These are phyloP conservation scores for Salix viminalis DNA, from an alignment of 345 rosid species.

Conservation along the genomic window DNA sequence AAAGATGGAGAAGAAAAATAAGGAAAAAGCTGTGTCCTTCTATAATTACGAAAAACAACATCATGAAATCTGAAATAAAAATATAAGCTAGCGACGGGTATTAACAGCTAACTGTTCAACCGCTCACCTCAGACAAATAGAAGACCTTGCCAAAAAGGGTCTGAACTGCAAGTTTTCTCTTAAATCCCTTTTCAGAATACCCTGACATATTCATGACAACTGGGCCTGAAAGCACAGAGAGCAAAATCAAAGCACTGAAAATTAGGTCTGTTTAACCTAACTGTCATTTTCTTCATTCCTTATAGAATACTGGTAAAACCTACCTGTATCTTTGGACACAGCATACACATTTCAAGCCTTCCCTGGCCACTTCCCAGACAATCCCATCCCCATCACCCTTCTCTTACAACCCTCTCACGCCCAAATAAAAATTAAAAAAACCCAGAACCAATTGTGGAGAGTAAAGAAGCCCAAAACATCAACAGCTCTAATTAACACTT, in stretches of 20 bases:
- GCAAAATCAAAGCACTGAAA: conserved; percentile 7
- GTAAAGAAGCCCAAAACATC: too few species aligned
- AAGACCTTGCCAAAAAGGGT: conserved; percentile 80
- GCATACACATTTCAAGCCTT: too few species aligned
- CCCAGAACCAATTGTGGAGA: too few species aligned
- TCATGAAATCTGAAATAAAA: neutral
- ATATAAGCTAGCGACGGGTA: neutral
- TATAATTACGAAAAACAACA: neutral
- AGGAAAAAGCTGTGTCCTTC: neutral
- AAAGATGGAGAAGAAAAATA: neutral
- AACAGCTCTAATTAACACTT: too few species aligned
- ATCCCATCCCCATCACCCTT: too few species aligned
- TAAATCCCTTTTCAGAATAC: conserved; percentile 79
- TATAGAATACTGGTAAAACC: too few species aligned
- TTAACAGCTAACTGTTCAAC: neutral
- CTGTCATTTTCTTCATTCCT: too few species aligned
- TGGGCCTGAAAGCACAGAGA: conserved; percentile 56
- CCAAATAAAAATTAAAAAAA: too few species aligned
- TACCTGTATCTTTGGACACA: too few species aligned
- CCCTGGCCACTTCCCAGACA: too few species aligned
- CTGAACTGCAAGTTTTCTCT: conserved; percentile 92
- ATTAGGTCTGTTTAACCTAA: too few species aligned
- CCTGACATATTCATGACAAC: conserved; percentile 81
- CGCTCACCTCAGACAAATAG: conserved; percentile 78
- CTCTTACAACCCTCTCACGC: too few species aligned